Base-by-base conservation (phyloP, 2,329 filamentous ascomycete species). In the Sclerotinia borealis region DNA sequence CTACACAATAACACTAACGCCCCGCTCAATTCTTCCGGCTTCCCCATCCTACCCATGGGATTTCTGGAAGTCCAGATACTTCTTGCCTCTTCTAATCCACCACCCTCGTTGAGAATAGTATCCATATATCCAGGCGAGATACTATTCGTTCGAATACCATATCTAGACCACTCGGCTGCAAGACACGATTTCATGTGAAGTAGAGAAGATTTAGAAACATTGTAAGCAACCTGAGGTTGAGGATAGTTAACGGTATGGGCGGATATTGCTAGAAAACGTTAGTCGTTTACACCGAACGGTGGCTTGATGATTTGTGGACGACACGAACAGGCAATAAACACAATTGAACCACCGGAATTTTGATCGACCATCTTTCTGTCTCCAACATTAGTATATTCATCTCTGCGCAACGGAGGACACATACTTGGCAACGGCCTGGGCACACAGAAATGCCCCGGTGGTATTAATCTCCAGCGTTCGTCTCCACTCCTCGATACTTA, bases 71-170 rank as follows among this genome's bases (percentile, higher is more conserved):
- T 78, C 87, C 87, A 90, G 2, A 80, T 78, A 36, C 76, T 76
- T 63, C 83, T 77, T 43, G 81, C 80, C 43, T 78, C 77, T 13
- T 79, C 79, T 52, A 90, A 72, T 0, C 83, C 83, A 9, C 82
- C 80, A 0, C 87, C 86, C 64, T 85, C 85, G 70, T 91, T 92
- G 54, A 92, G 52, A 49, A 73, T 69, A 3, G 72, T 73, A 51
- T 74, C 88, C 85, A 92, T 91, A 69, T 92, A 92, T 0, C 89
- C 89, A 0, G 90, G 90, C 45, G 81, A 85, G 50, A 93, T 80
- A 22, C 80, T 84, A 69, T 93, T 92, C 6, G 89, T 85, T 3
- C 87, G 76, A 65, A 93, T 90, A 0, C 90, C 89, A 72, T 87
- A 81, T 1, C 78, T 76, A 1, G 86, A 86, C 89, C 89, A 92